Conservation (phyloP, 2,329 filamentous ascomycete genomes). For the Metarhizium anisopliae region DNA sequence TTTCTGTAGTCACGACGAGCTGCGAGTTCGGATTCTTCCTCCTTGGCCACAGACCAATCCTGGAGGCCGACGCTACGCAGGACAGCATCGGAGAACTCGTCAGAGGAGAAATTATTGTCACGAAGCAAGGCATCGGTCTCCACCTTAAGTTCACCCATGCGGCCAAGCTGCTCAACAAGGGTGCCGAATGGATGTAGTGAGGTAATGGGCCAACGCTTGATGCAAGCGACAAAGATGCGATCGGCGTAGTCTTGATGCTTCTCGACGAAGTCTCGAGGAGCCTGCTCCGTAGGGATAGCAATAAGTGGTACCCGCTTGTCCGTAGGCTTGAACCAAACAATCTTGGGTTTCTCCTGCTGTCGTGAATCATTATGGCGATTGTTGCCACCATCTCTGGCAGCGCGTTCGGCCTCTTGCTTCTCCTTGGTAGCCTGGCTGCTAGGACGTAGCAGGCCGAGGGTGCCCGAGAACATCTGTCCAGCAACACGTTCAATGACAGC, state of each 20-base stretch:
- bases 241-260: conserved; percentile 97
- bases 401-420: conserved; percentile 95
- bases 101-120: conserved; percentile 97
- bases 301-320: conserved; percentile 98
- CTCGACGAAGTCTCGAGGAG: conserved; percentile 94
- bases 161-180: conserved; percentile 89
- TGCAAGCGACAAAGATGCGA: conserved; percentile 96
- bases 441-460: conserved; percentile 83
- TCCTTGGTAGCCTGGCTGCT: conserved; percentile 99
- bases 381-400: conserved; percentile 73
- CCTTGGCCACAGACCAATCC: conserved; percentile 79
- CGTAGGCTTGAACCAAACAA: conserved; percentile 99
- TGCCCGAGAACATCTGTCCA: conserved; percentile 98
- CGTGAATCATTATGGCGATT: conserved; percentile 68
- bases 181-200: conserved; percentile 99
- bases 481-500: conserved; percentile 95
- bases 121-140: conserved; percentile 94
- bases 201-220: conserved; percentile 99
- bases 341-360: conserved; percentile 91
- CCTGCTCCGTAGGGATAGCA: conserved; percentile 96
- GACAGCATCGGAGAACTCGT: conserved; percentile 96
- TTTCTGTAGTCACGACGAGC: conserved; percentile 82
- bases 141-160: conserved; percentile 95
- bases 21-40: conserved; percentile 65
- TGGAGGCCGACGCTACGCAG: conserved; percentile 86